Base-by-base conservation (phyloP, 2,329 filamentous ascomycete species). In the Dryadomyces quercivorus region DNA sequence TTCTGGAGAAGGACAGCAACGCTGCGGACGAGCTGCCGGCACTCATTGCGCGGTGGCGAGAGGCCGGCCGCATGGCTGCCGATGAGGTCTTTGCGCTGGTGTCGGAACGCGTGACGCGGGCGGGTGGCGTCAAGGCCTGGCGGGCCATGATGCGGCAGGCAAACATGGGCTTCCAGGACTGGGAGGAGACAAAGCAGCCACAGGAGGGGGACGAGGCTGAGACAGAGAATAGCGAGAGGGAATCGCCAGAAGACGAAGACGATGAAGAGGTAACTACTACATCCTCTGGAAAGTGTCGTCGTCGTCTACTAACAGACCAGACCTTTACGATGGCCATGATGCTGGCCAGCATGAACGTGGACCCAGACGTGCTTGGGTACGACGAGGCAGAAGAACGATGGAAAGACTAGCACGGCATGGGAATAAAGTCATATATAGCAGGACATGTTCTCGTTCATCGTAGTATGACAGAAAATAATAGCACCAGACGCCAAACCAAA, bases 31-130 rank as follows among this genome's bases (percentile, higher is more conserved):
- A 86, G 55, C 69, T 88, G 22, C 67, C 75, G 45, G 67, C 63
- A 0, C 62, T 87, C 59, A 75, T 80, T 45, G 64, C 64, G 3
- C 84, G 77, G 64, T 89, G 85, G 85, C 77, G 72, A 49, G 66
- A 63, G 0, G 78, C 80, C 18, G 79, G 77, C 56, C 74, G 82
- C 58, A 69, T 74, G 51, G 84, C 82, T 7, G 85, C 85, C 1
- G 85, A 88, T 60, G 82, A 86, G 61, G 68, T 87, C 12, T 88
- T 85, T 64, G 72, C 69, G 22, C 68, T 72, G 20, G 80, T 84
- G 21, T 75, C 75, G 58, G 80, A 83, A 15, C 50, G 64, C 26
- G 61, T 64, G 69, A 80, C 53, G 73, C 53, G 53, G 2, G 56
- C 56, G 1, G 76, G 60, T 3, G 65, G 63, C 2, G 59, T 56